phyloP scores from a whole-genome alignment of 306 rosid species.

The Mucuna pruriens region DNA sequence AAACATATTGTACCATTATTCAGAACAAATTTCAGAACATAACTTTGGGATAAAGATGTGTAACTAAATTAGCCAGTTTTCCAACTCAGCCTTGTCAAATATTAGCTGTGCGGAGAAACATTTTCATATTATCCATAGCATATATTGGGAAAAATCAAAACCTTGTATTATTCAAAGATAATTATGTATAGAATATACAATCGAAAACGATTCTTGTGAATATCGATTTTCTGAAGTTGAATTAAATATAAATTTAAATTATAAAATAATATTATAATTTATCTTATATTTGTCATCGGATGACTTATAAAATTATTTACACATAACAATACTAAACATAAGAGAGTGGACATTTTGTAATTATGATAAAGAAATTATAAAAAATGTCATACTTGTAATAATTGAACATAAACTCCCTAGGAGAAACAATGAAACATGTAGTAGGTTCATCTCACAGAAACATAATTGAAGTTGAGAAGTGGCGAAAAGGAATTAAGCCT shows the following conservation, averaged over 20 bases:
- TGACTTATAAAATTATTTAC: too few relatives aligned
- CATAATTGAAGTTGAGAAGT: constrained; percentile 10
- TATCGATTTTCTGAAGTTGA: too few relatives aligned
- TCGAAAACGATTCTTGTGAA: too few relatives aligned
- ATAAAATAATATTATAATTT: too few relatives aligned
- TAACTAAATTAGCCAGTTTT: constrained; percentile 8
- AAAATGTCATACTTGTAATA: neutral
- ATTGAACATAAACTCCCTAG: neutral
- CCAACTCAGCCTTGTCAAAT: constrained; percentile 41
- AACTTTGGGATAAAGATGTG: constrained; percentile 25
- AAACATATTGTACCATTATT: constrained; percentile 37
- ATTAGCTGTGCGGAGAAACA: neutral
- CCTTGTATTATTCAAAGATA: too few relatives aligned
- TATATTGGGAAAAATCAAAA: too few relatives aligned
- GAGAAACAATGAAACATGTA: neutral
- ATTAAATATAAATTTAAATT: too few relatives aligned
- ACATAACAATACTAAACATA: too few relatives aligned
- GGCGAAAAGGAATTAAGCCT: neutral
- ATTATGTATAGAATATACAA: too few relatives aligned
- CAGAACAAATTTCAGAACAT: constrained; percentile 21
- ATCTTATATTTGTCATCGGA: too few relatives aligned
- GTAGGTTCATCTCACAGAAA: constrained; percentile 21
- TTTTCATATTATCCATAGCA: neutral
- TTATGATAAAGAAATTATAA: neutral
- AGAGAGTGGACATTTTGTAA: too few relatives aligned